Evolutionary conservation across 371 early-diverging fungal genomes (phyloP), one percentile per base, ranked within the genome.

Genomic region (Mucor racemosus): DNA sequence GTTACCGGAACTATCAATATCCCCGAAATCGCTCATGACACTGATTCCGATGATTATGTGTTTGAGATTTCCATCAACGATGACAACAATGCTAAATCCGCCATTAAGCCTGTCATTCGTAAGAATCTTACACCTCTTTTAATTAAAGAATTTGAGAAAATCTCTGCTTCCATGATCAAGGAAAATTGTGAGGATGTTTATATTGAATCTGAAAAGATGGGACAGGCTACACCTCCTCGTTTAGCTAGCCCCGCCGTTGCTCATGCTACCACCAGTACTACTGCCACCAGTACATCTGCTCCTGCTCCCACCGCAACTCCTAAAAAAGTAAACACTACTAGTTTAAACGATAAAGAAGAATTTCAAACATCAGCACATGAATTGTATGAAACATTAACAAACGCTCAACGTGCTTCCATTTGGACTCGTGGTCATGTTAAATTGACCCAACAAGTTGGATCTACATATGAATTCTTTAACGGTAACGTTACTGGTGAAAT

Each of bases 11-110:
- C 84, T 62, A 90, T 97, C 72, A 76, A 80, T 17, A 85, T 98
- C 50, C 97, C 97, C 19, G 98, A 98, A 76, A 90, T 94, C 46
- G 94, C 94, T 61, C 95, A 97, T 69, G 97, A 95, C 73, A 92
- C 94, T 9, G 90, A 90, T 5, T 36, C 66, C 1, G 90, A 91
- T 56, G 94, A 95, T 61, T 86, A 95, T 73, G 93, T 91, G 91
- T 93, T 93, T 71, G 92, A 94, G 44, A 86, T 96, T 21, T 78
- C 88, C 9, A 77, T 91, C 21, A 86, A 89, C 42, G 81, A 77
- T 17, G 90, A 88, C 19, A 87, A 62, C 68, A 76, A 71, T 50
- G 83, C 85, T 14, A 88, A 88, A 66, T 82, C 85, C 39, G 83
- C 78, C 5, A 76, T 95, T 53, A 90, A 91, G 60, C 88, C 91